These are phyloP conservation scores for Rhizopogon vulgaris DNA, from an alignment of 768 basidiomycete genomes.

Conservation along the genomic window DNA sequence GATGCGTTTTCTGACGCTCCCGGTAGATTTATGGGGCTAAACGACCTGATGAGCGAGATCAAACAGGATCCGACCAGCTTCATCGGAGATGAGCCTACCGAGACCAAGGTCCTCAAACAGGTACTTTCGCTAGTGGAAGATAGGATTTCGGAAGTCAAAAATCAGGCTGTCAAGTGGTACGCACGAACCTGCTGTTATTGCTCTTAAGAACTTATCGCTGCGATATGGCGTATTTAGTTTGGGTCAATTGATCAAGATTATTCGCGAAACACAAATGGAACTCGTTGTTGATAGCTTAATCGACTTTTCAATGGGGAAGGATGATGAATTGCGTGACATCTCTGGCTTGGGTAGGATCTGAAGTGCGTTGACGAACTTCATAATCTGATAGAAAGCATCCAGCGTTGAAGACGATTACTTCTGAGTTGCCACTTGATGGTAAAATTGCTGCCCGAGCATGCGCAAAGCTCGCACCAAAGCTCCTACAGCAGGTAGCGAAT, in stretches of 20 bases:
- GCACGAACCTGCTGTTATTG: conserved; percentile 11
- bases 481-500: conserved; percentile 72
- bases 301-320: conserved; percentile 75
- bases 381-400: conserved; percentile 3
- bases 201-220: neutral
- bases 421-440: conserved; percentile 80
- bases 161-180: conserved; percentile 93
- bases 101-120: conserved; percentile 77
- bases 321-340: conserved; percentile 92
- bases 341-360: conserved; percentile 70
- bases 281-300: conserved; percentile 86
- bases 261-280: conserved; percentile 78
- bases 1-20: conserved; percentile 12
- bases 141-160: conserved; percentile 97
- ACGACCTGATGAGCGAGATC: conserved; percentile 88
- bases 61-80: conserved; percentile 71
- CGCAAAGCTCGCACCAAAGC: conserved; percentile 76
- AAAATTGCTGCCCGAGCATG: conserved; percentile 76
- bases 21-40: conserved; percentile 92
- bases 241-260: conserved; percentile 85
- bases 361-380: neutral
- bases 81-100: conserved; percentile 77
- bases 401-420: conserved; percentile 95
- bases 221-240: conserved; percentile 43
- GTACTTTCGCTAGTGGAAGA: conserved; percentile 88